Base-by-base conservation (phyloP, 495 filamentous ascomycete genomes). In the Elasticomyces elasticus region DNA sequence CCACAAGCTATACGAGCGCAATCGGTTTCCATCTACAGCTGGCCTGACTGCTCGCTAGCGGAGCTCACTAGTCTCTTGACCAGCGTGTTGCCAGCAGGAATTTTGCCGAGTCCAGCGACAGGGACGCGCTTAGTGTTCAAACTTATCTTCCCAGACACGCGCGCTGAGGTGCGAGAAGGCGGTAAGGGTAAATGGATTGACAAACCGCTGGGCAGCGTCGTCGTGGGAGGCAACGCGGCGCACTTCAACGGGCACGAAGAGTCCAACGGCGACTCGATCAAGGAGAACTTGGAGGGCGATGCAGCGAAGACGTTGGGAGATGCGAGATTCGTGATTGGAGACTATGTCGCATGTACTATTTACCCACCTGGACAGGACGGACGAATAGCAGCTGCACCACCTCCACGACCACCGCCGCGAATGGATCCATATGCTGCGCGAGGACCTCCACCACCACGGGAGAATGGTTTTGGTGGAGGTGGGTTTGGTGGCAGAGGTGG, bases 61-160 rank as follows among this genome's bases (percentile, higher is more conserved):
- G 89, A 96, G 70, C 83, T 96, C 30, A 79, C 84, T 6, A 79
- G 84, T 63, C 82, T 95, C 19, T 79, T 90, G 43, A 78, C 77
- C 35, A 71, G 74, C 51, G 77, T 85, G 0, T 70, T 89, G 0
- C 86, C 86, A 0, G 63, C 66, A 23, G 64, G 66, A 23, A 66
- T 90, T 51, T 79, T 95, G 22, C 86, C 90, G n/a, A 61, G 74
- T 48, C 87, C 85, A 0, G 76, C 80, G 20, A 76, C 88, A 41
- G 89, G 90, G 52, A 90, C 89, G 2, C 80, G 90, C 42, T 76
- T 95, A 35, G 80, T 81, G 48, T 98, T 89, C 75, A 83, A 89
- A 0, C 79, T 95, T 51, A 78, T 95, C 54, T 96, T 84, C 69
- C 84, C 85, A 13, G 89, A 95, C 70, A 84, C 84, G 20, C 76